Evolutionary conservation across 805 yeast species (phyloP).

Genomic region (Nakazawaea sp.): DNA sequence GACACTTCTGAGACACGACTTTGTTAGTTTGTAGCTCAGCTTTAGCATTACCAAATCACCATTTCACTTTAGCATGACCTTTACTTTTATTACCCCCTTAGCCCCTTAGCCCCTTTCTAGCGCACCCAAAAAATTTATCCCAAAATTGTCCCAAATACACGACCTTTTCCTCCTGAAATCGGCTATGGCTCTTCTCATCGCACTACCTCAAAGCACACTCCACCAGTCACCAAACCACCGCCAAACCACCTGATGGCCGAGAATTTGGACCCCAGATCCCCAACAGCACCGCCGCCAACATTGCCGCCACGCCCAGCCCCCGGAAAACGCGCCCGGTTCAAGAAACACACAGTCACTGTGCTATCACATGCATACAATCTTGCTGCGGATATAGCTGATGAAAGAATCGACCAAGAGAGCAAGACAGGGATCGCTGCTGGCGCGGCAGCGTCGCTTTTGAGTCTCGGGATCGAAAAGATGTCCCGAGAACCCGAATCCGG

Average conservation of each 20-base stretch:
- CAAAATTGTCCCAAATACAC: too few species aligned
- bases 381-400: slow-evolving; percentile 17
- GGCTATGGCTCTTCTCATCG: too few species aligned
- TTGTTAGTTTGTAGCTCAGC: too few species aligned
- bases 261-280: neutral
- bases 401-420: slow-evolving; percentile 13
- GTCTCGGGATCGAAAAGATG: slow-evolving; percentile 34
- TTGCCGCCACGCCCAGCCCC: neutral
- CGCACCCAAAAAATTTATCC: too few species aligned
- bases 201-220: too few species aligned
- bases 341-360: slow-evolving; percentile 13
- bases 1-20: neutral
- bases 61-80: too few species aligned
- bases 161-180: too few species aligned
- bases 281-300: neutral
- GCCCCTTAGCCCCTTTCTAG: too few species aligned
- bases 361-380: slow-evolving; percentile 17
- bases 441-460: slow-evolving; percentile 35
- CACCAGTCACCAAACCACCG: neutral
- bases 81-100: too few species aligned
- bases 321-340: slow-evolving; percentile 2
- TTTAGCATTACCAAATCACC: too few species aligned
- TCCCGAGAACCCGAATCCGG: too few species aligned
- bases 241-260: neutral
- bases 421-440: slow-evolving; percentile 29